Evolutionary conservation across 495 filamentous ascomycete species (phyloP).

Genomic region (Trypethelium eluteriae): DNA sequence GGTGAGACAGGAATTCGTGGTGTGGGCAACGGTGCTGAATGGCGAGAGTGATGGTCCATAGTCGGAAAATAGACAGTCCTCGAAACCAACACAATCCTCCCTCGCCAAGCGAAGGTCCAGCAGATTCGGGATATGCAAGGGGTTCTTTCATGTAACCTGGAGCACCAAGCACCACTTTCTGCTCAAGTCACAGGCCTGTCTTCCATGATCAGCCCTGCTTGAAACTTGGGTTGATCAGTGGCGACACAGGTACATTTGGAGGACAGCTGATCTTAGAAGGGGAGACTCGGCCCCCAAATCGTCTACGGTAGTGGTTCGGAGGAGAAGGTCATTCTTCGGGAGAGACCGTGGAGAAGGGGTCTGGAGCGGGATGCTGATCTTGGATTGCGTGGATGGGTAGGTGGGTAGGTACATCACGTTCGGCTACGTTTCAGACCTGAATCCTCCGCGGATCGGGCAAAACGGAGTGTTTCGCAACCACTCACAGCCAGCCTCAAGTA

Average conservation of each 20-base stretch:
- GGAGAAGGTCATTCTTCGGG: background rate
- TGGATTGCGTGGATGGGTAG: background rate
- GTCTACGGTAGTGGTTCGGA: constrained; percentile 2
- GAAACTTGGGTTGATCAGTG: constrained; percentile 7
- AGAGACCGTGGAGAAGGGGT: too few species aligned
- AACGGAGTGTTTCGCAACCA: constrained; percentile 9
- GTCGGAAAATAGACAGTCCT: background rate
- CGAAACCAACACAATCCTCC: constrained; percentile 1
- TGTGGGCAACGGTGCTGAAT: constrained; percentile 3
- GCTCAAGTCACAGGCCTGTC: background rate
- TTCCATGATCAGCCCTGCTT: background rate
- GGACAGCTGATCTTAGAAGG: background rate
- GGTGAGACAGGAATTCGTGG: constrained; percentile 8
- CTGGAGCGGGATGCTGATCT: background rate
- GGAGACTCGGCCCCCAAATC: background rate
- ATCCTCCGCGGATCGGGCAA: constrained; percentile 5
- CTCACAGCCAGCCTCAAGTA: background rate
- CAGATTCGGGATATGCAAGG: constrained; percentile 7
- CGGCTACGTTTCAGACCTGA: constrained; percentile 7
- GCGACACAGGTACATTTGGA: background rate
- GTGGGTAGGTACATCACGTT: background rate
- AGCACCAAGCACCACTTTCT: background rate
- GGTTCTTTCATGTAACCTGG: constrained; percentile 4
- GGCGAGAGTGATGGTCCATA: constrained; percentile 7
- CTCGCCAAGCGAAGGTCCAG: constrained; percentile 9